Base-by-base conservation (phyloP, 148 eudicot species). In the Cornus suecica region DNA sequence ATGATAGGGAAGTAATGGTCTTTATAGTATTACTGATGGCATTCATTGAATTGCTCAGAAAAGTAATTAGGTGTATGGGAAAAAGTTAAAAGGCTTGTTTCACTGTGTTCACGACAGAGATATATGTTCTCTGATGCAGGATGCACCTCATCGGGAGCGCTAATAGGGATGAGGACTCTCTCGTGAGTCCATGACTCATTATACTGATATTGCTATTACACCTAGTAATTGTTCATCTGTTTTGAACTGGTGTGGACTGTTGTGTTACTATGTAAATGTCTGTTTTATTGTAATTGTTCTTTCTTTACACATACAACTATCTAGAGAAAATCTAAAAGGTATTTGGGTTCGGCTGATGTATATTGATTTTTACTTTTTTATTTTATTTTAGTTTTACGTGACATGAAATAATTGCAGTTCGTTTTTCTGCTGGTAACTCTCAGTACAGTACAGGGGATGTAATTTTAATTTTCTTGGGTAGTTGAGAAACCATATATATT, bases 41-140 rank as follows among this genome's bases (percentile, higher is more conserved):
- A 54, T 71, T 18, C 25, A 72, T 42, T 23, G 2, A 31, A 72
- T n/a, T n/a, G n/a, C n/a, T n/a, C n/a, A n/a, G n/a, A n/a, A n/a
- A n/a, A n/a, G n/a, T n/a, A n/a, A n/a, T n/a, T n/a, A n/a, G n/a
- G n/a, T n/a, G n/a, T n/a, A n/a, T n/a, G n/a, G n/a, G n/a, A n/a
- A n/a, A n/a, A n/a, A n/a, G n/a, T n/a, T n/a, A n/a, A n/a, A n/a
- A n/a, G n/a, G n/a, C n/a, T n/a, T 71, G 65, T 52, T 18, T 52
- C 18, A 15, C 52, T 28, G 20, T 24, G 23, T 30, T 22, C 30
- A 30, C 1, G 20, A 15, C 10, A 7, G 51, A 8, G 25, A 32
- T 20, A 63, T 64, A 34, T 24, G 24, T 61, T 37, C 15, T 14
- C 76, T 25, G 61, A 54, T 41, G 76, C 69, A 74, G 76, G 69